Base-by-base conservation (phyloP, 352 stramenopile species). In the Globisporangium alternatum region DNA sequence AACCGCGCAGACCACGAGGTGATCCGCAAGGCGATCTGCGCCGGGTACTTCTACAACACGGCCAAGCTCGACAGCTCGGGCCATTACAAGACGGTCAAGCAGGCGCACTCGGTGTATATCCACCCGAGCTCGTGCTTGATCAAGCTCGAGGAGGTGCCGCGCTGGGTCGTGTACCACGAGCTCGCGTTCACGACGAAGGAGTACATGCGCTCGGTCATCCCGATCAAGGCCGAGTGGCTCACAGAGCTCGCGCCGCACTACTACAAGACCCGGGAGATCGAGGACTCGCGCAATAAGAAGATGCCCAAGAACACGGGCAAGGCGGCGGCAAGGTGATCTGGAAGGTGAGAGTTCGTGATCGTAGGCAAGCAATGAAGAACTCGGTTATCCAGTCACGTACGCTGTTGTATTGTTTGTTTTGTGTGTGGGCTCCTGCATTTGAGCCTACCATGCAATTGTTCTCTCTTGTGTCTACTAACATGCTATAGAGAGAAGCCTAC, bases 41-140 rank as follows among this genome's bases (percentile, higher is more conserved):
- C 96, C 5, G 98, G 98, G 22, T 99, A 98, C 86, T 99, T 99
- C 72, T 99, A 99, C 81, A 98, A 99, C 77, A 98, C 97, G 5
- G 96, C 97, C 22, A 98, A 98, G 70, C 75, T 99, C 17, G 89
- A 98, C 62, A 90, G 73, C 61, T 97, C 90, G 10, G 97, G 97
- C 3, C 91, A 98, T 48, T 99, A 99, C 78, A 97, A 99, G 83
- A 99, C 98, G 5, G 89, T 99, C 37, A 99, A 99, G 81, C 94
- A 99, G 62, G 82, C 87, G 21, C 94, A 98, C 47, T 97, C 95
- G 1, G 97, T 99, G 21, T 88, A 98, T 69, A 99, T 99, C 66
- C 98, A 99, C 81, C 98, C 98, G 15, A 98, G 91, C 51, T 99
- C 94, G 62, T 97, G 98, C n/a, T 75, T 99, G 9, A 77, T 93